These are phyloP conservation scores for Annulohypoxylon maeteangense DNA, from an alignment of 495 filamentous ascomycete species.

Conservation along the genomic window DNA sequence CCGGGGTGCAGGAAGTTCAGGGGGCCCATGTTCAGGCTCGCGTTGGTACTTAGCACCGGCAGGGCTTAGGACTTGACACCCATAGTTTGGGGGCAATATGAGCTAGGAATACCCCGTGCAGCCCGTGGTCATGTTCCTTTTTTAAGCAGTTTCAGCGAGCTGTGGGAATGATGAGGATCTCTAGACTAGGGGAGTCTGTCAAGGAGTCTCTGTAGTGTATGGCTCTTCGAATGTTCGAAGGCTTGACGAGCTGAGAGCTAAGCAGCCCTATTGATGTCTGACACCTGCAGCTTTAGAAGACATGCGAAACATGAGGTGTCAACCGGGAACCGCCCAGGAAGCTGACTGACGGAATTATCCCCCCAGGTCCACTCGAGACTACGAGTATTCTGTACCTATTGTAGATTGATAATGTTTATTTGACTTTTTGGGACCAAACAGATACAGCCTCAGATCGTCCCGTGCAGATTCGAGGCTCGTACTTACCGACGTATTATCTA, in stretches of 20 bases:
- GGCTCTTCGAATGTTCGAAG: conserved; percentile 35
- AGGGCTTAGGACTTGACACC: conserved; percentile 48
- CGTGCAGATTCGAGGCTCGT: conserved; percentile 26
- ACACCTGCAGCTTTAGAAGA: conserved; percentile 42
- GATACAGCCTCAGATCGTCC: conserved; percentile 17
- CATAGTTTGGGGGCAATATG: conserved; percentile 42
- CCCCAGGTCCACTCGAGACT: conserved; percentile 32
- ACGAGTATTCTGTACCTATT: too few relatives aligned
- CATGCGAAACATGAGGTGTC: conserved; percentile 43
- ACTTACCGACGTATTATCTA: conserved; percentile 8
- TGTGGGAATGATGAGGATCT: conserved; percentile 39
- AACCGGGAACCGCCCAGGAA: conserved; percentile 30
- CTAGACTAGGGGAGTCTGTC: conserved; percentile 38
- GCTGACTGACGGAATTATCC: conserved; percentile 35
- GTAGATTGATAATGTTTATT: conserved; percentile 25
- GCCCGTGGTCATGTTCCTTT: conserved; percentile 31
- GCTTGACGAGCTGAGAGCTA: conserved; percentile 43
- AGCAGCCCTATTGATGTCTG: conserved; percentile 45
- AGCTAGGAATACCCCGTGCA: conserved; percentile 39
- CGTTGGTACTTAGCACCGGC: conserved; percentile 43
- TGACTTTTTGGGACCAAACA: conserved; percentile 9
- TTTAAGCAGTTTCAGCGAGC: conserved; percentile 37
- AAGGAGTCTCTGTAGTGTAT: conserved; percentile 27
- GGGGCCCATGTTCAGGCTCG: conserved; percentile 44
- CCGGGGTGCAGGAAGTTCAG: conserved; percentile 47